Evolutionary conservation across 345 rosid species (phyloP), one percentile per base, ranked within the genome.

Genomic region (Orychophragmus violaceus): DNA sequence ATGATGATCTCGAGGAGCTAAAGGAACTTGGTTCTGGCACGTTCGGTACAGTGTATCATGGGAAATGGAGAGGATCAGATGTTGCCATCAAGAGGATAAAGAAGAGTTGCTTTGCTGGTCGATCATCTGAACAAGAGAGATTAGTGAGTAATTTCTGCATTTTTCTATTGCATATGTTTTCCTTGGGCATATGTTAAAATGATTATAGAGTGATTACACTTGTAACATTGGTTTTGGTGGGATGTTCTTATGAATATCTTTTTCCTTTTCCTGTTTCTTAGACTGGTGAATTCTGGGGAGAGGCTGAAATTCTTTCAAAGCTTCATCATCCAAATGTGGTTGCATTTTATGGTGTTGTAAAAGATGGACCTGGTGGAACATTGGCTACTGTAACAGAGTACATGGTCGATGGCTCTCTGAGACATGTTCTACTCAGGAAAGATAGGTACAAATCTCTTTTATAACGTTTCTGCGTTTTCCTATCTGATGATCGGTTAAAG

Each of bases 241-340:
- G 32, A 65, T 3, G n/a, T 37, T 17, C 59, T 50, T 41, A 59
- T 41, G 12, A 12, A 58, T 50, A 19, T 10, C 22, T 17, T 17
- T 6, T 2, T 32, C 2, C 42, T 54, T 29, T 12, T 29, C 17
- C 12, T 17, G 8, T 45, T 53, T 3, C 13, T 5, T 78, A 88
- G 97, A 88, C 96, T 24, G 72, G 80, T 74, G 97, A 94, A 79
- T 90, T 90, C 82, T 94, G 99, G 99, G 87, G 88, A 66, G 99
- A 94, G 77, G 99, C 97, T 79, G 99, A 90, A 53, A 90, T 94
- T 71, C 96, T 94, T 71, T 90, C 97, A 70, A 88, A 84, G 83
- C 96, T 94, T 73, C 97, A 90, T 76, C 99, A 94, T 80, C 96
- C 99, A 51, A 94, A 94, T 79, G 96, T 94, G 57, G 89, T 94